Evolutionary conservation across 345 rosid genomes (phyloP).

Genomic region (Aethionema arabicum): DNA sequence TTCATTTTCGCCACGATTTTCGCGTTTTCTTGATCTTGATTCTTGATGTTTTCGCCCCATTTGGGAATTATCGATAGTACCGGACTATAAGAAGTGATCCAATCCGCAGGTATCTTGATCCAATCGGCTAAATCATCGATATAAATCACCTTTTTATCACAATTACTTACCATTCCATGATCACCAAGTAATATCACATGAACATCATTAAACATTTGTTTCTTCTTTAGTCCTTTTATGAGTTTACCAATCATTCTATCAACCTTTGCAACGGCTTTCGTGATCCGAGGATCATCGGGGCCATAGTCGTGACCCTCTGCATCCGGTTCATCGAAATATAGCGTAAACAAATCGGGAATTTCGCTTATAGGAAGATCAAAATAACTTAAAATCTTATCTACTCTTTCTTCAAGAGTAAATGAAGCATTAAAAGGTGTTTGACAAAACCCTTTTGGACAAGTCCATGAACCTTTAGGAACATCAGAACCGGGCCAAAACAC

Average conservation of each 20-base stretch:
- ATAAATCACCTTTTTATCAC: slow-evolving; percentile 65
- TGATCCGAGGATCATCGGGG: slow-evolving; percentile 76
- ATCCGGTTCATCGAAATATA: slow-evolving; percentile 91
- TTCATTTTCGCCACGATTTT: slow-evolving; percentile 74
- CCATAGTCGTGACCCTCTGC: slow-evolving; percentile 74
- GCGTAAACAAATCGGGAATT: slow-evolving; percentile 58
- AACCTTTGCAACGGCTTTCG: slow-evolving; percentile 52
- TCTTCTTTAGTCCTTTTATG: slow-evolving; percentile 65
- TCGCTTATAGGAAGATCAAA: slow-evolving; percentile 63
- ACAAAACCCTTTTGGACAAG: slow-evolving; percentile 63
- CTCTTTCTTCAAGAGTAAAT: slow-evolving; percentile 68
- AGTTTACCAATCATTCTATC: slow-evolving; percentile 69
- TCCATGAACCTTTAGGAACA: slow-evolving; percentile 81
- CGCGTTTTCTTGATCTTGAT: slow-evolving; percentile 21
- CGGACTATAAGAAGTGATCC: slow-evolving; percentile 65
- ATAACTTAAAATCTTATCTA: slow-evolving; percentile 61
- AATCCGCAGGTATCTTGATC: slow-evolving; percentile 56
- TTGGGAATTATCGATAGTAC: slow-evolving; percentile 73
- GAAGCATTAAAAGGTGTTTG: slow-evolving; percentile 49
- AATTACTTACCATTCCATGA: slow-evolving; percentile 92
- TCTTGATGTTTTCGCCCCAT: slow-evolving; percentile 33
- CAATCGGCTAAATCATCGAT: slow-evolving; percentile 66
- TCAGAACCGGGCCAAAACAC: slow-evolving; percentile 95
- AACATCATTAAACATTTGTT: slow-evolving; percentile 75
- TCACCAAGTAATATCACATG: slow-evolving; percentile 78